These are phyloP conservation scores for Akanthomyces muscarius DNA, from an alignment of 2,329 filamentous ascomycete genomes.

Conservation along the genomic window DNA sequence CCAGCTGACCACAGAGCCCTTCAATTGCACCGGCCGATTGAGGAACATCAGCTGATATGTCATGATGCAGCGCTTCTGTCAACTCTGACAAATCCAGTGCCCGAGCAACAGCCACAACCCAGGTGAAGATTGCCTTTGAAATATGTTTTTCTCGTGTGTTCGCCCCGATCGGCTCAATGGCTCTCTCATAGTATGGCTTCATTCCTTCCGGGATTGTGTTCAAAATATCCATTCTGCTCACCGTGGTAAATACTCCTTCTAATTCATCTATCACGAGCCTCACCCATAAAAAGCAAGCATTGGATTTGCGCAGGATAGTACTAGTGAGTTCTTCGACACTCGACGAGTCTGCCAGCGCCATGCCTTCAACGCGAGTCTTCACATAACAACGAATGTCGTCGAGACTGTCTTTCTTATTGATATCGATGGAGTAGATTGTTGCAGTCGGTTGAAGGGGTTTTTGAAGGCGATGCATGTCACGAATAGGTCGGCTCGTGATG, in stretches of 20 bases:
- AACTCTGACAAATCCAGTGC: slow-evolving; percentile 26
- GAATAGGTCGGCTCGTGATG: slow-evolving; percentile 26
- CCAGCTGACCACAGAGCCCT: slow-evolving; percentile 30
- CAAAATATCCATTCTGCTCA: slow-evolving; percentile 28
- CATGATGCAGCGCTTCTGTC: slow-evolving; percentile 26
- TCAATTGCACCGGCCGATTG: slow-evolving; percentile 24
- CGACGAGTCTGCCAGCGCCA: slow-evolving; percentile 18
- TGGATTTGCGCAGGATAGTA: slow-evolving; percentile 26
- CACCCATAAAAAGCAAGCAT: slow-evolving; percentile 32
- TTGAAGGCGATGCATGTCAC: slow-evolving; percentile 21
- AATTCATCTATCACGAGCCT: slow-evolving; percentile 30
- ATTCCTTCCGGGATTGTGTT: slow-evolving; percentile 31
- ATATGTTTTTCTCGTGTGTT: slow-evolving; percentile 28
- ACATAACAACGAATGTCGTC: slow-evolving; percentile 27
- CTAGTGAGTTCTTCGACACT: slow-evolving; percentile 20
- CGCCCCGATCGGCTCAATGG: slow-evolving; percentile 23
- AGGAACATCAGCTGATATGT: slow-evolving; percentile 24
- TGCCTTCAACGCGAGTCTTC: slow-evolving; percentile 21
- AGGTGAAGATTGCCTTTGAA: slow-evolving; percentile 26
- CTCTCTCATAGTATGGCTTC: slow-evolving; percentile 26
- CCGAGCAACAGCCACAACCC: slow-evolving; percentile 25
- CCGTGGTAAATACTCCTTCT: slow-evolving; percentile 22
- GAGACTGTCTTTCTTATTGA: slow-evolving; percentile 21
- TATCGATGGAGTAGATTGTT: slow-evolving; percentile 16
- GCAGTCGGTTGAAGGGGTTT: neutral